Conservation (phyloP, 2,329 filamentous ascomycete species). For the Trichophyton mentagrophytes region DNA sequence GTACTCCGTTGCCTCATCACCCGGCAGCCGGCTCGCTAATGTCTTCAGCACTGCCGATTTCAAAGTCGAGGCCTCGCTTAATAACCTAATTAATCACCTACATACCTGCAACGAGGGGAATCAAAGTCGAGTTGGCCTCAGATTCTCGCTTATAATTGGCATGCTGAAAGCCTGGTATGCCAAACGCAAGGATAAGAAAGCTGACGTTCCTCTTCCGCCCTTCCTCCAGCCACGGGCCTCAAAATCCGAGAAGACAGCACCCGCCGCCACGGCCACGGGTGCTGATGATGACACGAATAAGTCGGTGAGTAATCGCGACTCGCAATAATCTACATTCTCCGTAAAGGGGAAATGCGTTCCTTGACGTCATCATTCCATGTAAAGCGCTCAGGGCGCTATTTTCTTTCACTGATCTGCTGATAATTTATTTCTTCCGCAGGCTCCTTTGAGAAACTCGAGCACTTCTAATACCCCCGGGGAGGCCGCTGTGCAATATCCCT, state of each 20-base stretch:
- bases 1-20: constrained; percentile 52
- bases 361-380: background rate
- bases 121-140: constrained; percentile 52
- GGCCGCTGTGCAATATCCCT: background rate
- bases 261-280: background rate
- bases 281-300: background rate
- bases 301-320: background rate
- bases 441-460: background rate
- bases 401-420: background rate
- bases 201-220: background rate
- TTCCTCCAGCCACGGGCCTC: background rate
- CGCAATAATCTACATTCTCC: background rate
- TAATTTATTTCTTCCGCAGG: background rate
- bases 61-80: constrained; percentile 53
- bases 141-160: constrained; percentile 57
- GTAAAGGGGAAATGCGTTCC: background rate
- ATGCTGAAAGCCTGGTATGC: constrained; percentile 60
- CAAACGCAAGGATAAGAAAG: constrained; percentile 31
- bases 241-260: background rate
- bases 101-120: constrained; percentile 49
- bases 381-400: no score
- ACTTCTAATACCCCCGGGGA: background rate
- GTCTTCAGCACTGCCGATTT: constrained; percentile 57
- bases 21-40: constrained; percentile 53
- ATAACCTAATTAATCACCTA: constrained; percentile 57